phyloP scores from a whole-genome alignment of 2,329 filamentous ascomycete species.

The Ceratocystis ficicola region DNA sequence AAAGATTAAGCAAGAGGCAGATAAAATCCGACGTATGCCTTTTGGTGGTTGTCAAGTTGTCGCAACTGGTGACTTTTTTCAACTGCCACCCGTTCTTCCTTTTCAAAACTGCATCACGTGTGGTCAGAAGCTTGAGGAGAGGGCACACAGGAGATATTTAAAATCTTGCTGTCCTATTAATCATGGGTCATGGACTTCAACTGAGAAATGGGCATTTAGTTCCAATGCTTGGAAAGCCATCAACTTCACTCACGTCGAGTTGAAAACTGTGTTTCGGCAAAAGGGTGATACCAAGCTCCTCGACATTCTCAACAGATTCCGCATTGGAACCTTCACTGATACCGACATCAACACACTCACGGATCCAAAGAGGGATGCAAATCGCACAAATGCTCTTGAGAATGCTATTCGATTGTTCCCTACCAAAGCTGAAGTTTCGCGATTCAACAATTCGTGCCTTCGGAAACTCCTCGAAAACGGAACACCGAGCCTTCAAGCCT shows the following conservation, averaged over 20 bases:
- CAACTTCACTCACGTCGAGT: neutral
- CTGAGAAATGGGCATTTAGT: neutral
- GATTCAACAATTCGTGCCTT: neutral
- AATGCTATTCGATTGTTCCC: neutral
- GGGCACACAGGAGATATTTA: neutral
- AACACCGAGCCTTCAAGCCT: neutral
- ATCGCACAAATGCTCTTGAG: neutral
- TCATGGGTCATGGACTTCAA: neutral
- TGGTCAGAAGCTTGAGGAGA: neutral
- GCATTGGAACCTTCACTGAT: neutral
- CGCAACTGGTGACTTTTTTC: neutral
- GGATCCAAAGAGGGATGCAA: neutral
- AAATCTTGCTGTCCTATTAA: neutral
- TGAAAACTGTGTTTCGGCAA: neutral
- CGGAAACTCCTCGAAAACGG: neutral
- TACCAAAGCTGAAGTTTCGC: neutral
- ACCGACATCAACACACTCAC: neutral
- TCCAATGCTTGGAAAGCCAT: neutral
- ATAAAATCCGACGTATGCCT: neutral
- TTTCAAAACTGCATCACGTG: neutral
- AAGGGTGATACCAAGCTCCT: neutral
- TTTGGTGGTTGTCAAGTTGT: conserved; percentile 8
- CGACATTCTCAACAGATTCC: neutral
- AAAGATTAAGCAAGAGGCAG: neutral
- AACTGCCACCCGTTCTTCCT: conserved; percentile 4